Conservation (phyloP, 345 rosid species). For the Rhodomyrtus tomentosa region DNA sequence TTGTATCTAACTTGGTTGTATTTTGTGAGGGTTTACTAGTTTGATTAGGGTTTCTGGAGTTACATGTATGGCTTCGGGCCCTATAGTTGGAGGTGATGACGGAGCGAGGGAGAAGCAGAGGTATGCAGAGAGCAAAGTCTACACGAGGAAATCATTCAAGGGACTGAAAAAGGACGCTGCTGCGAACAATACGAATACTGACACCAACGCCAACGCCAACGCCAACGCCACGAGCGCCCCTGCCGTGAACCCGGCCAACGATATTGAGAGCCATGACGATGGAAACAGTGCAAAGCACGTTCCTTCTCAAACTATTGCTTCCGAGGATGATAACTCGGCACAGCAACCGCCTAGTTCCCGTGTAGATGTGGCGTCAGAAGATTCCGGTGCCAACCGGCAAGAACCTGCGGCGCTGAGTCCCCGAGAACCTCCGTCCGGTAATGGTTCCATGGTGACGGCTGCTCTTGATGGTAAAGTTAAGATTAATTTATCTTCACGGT, state of each 20-base stretch:
- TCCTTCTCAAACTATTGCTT: constrained; percentile 15
- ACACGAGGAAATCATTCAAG: constrained; percentile 64
- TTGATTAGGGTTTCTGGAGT: constrained; percentile 27
- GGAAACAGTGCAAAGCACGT: constrained; percentile 7
- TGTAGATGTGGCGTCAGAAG: constrained; percentile 18
- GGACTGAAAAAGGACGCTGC: constrained; percentile 22
- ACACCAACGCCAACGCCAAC: constrained; percentile 2
- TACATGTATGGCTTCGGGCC: constrained; percentile 96
- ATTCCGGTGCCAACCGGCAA: constrained; percentile 22
- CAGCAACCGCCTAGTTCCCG: constrained; percentile 10
- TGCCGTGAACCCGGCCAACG: neutral
- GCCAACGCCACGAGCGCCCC: neutral
- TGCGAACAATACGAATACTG: neutral
- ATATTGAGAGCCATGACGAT: neutral
- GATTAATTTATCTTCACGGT: constrained; percentile 39
- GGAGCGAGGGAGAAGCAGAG: constrained; percentile 60
- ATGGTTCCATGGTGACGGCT: constrained; percentile 30
- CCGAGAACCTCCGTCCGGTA: constrained; percentile 17
- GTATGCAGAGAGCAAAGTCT: constrained; percentile 50
- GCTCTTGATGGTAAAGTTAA: constrained; percentile 31
- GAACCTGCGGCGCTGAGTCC: neutral
- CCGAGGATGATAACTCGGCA: constrained; percentile 17
- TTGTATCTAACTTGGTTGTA: neutral
- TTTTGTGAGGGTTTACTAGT: neutral
- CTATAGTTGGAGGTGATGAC: constrained; percentile 51